Evolutionary conservation across 2,329 filamentous ascomycete species (phyloP).

Genomic region (Penicillium sp.): DNA sequence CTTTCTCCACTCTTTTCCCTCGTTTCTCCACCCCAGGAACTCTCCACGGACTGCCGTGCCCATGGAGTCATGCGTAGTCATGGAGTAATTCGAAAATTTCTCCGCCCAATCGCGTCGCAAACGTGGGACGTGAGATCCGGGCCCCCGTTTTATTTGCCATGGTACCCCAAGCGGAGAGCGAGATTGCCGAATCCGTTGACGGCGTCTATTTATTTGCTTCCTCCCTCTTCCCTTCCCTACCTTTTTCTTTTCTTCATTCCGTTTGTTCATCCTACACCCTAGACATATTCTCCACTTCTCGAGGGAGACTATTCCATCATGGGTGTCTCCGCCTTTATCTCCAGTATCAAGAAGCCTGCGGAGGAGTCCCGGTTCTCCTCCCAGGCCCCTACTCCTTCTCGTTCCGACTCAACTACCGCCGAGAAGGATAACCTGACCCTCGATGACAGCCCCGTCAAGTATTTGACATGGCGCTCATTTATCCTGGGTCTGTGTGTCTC

Average conservation of each 20-base stretch:
- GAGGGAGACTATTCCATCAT: constrained; percentile 19
- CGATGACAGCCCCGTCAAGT: constrained; percentile 42
- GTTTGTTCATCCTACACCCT: background rate
- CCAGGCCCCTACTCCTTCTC: constrained; percentile 31
- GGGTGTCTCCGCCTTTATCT: constrained; percentile 23
- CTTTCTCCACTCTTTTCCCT: constrained; percentile 25
- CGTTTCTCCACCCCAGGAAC: constrained; percentile 23
- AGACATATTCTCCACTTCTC: constrained; percentile 1
- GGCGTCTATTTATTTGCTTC: constrained; percentile 23
- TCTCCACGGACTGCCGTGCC: constrained; percentile 21
- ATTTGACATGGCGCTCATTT: constrained; percentile 42
- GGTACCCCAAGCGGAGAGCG: constrained; percentile 20
- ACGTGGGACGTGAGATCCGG: constrained; percentile 29
- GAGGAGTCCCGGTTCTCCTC: constrained; percentile 30
- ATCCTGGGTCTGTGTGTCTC: constrained; percentile 44
- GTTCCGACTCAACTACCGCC: constrained; percentile 25
- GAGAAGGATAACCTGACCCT: constrained; percentile 33
- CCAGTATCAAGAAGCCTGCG: constrained; percentile 20
- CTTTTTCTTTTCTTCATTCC: constrained; percentile 7
- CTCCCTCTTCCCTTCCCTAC: constrained; percentile 8
- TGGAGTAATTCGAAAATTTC: constrained; percentile 21
- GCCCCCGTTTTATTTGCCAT: constrained; percentile 28
- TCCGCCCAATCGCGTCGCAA: constrained; percentile 21
- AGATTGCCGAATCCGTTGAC: constrained; percentile 6
- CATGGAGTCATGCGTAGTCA: constrained; percentile 24